Evolutionary conservation across 139 green algal species (phyloP), one percentile per base, ranked within the genome.

Genomic region (Coccomyxa sp.): DNA sequence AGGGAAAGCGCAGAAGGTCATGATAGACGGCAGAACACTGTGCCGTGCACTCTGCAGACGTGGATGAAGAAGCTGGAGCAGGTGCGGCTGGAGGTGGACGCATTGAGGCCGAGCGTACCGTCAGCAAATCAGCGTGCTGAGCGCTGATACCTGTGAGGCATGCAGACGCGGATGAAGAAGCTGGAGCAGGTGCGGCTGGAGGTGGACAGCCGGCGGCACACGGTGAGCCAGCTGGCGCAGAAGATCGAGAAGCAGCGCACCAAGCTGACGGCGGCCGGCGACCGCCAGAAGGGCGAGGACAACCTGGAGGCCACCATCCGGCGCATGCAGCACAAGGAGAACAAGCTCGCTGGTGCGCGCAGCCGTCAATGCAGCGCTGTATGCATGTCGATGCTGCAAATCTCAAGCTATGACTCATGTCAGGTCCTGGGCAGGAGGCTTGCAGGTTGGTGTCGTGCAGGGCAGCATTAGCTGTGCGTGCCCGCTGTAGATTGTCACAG

Each of bases 41-140:
- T n/a, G n/a, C n/a, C n/a, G n/a, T n/a, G n/a, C n/a, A n/a, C n/a
- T n/a, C n/a, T 87, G 39, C 82, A 93, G 84, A 88, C 90, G 50
- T 87, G 89, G 64, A 95, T 96, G 91, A 90, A 84, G 76, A 86
- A 84, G 76, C 80, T 97, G 41, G 93, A 97, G 85, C 74, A 70
- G 4, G 82, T 97, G 72, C 79, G 93, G 0, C 85, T 97, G 44
- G 93, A 97, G 83, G 86, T 97, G 55, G 93, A 97, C 79, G n/a
- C n/a, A n/a, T n/a, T n/a, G n/a, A n/a, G n/a, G n/a, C n/a, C n/a
- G n/a, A n/a, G n/a, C n/a, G n/a, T n/a, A n/a, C n/a, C n/a, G n/a
- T n/a, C n/a, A n/a, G n/a, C n/a, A n/a, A n/a, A n/a, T n/a, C n/a
- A 58, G 44, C 12, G 44, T 16, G 44, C 44, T 12, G 14, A 58